These are phyloP conservation scores for Boletus sp. DNA, from an alignment of 768 basidiomycete genomes.

Conservation along the genomic window DNA sequence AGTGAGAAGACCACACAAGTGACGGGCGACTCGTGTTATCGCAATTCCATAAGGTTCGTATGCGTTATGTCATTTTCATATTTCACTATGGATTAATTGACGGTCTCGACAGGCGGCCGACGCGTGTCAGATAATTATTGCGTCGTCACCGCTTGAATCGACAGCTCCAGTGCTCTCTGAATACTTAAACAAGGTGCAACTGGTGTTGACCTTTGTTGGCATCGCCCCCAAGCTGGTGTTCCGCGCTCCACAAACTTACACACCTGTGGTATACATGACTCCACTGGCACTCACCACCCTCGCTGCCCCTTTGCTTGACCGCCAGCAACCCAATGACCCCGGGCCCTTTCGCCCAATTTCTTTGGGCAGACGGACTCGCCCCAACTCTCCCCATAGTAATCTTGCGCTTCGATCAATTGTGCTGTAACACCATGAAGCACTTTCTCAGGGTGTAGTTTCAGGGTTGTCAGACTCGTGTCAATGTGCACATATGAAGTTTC, in stretches of 20 bases:
- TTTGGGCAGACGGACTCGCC: too few species aligned
- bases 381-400: too few species aligned
- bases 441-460: not conserved
- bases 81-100: not conserved
- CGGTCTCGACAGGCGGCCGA: slow-evolving; percentile 52
- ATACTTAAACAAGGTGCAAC: slow-evolving; percentile 89
- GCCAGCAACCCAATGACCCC: too few species aligned
- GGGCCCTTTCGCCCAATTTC: too few species aligned
- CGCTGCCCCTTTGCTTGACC: too few species aligned
- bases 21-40: slow-evolving; percentile 61
- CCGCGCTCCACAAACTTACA: too few species aligned
- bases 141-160: too few species aligned
- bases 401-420: not conserved
- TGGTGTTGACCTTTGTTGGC: slow-evolving; percentile 60
- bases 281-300: too few species aligned
- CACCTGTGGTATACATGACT: too few species aligned
- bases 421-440: not conserved
- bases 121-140: too few species aligned
- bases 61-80: slow-evolving; percentile 18
- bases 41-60: slow-evolving; percentile 51
- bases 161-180: slow-evolving; percentile 88
- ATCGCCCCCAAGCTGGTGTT: too few species aligned
- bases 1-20: slow-evolving; percentile 27
- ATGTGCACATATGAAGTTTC: not conserved
- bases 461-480: not conserved